Conservation (phyloP, 805 yeast genomes). For the Myxozyma mucilagina region DNA sequence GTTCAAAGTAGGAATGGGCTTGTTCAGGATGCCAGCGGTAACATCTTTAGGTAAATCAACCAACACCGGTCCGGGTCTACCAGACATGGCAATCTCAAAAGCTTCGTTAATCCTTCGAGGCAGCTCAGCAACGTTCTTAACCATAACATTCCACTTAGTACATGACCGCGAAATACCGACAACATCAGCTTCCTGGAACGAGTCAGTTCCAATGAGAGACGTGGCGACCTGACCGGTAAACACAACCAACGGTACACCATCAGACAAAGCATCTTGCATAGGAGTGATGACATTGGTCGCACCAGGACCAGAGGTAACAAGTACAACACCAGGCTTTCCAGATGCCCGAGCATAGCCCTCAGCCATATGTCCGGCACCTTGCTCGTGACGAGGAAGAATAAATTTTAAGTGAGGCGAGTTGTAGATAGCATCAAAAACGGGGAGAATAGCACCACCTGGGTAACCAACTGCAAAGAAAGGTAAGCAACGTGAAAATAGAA, state of each 20-base stretch:
- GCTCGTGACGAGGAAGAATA: conserved; percentile 94
- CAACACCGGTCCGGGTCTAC: conserved; percentile 98
- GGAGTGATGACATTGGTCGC: conserved; percentile 99
- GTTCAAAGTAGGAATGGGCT: conserved; percentile 81
- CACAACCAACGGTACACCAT: conserved; percentile 95
- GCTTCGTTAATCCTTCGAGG: conserved; percentile 97
- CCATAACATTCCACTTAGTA: conserved; percentile 99
- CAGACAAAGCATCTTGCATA: conserved; percentile 94
- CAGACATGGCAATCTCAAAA: conserved; percentile 91
- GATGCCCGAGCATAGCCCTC: conserved; percentile 96
- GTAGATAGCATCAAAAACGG: conserved; percentile 95
- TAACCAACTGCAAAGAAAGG: conserved; percentile 61
- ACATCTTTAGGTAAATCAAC: conserved; percentile 98
- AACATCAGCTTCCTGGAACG: conserved; percentile 99
- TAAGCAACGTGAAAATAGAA: background rate
- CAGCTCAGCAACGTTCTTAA: conserved; percentile 86
- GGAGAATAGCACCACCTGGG: conserved; percentile 98
- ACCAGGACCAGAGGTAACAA: conserved; percentile 99
- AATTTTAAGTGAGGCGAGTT: conserved; percentile 86
- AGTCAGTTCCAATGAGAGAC: conserved; percentile 93
- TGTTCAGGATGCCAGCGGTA: conserved; percentile 84
- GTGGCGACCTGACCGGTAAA: conserved; percentile 98
- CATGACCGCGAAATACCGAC: conserved; percentile 96
- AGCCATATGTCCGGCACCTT: conserved; percentile 99
- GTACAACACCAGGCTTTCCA: conserved; percentile 96